A percentile compares a stretch with the other conserved stretches of the same genome.
phyloP scores from a whole-genome alignment of 139 green algal genomes.

The Medakamo hakoo region DNA sequence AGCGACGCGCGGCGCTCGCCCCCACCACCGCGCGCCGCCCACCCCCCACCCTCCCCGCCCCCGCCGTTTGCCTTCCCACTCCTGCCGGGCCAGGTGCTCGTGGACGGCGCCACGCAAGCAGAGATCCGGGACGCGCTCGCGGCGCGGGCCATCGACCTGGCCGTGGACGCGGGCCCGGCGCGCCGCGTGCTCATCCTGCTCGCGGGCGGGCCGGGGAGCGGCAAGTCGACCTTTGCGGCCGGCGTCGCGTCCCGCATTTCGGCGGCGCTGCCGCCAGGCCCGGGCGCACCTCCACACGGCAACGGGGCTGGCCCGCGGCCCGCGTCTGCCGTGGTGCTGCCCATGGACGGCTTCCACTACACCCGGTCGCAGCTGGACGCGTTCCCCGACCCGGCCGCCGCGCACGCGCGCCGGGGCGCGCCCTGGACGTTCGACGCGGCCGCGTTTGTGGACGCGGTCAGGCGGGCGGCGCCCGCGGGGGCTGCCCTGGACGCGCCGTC shows the following conservation, averaged over 20 bases:
- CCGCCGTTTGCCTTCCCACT: no score
- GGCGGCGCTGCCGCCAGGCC: conserved; percentile 9
- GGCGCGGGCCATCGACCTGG: no score
- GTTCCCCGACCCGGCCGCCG: conserved; percentile 46
- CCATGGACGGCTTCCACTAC: conserved; percentile 53
- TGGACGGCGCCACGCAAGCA: no score
- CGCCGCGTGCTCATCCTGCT: conserved; percentile 41
- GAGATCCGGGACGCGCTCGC: no score
- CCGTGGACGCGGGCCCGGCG: no score
- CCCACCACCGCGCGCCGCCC: no score
- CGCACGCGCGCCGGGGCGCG: conserved; percentile 42
- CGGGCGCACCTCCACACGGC: no score
- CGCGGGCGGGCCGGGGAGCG: conserved; percentile 51
- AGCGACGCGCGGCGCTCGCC: no score
- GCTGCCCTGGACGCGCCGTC: conserved; percentile 23
- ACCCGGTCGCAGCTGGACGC: conserved; percentile 57
- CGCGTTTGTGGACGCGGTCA: conserved; percentile 43
- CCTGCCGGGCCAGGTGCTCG: no score
- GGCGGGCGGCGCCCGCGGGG: conserved; percentile 14
- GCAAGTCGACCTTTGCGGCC: conserved; percentile 58
- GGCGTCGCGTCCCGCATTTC: conserved; percentile 35
- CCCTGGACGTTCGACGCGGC: conserved; percentile 71
- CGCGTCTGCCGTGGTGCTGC: neutral
- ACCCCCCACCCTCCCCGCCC: no score
- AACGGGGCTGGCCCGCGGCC: conserved; percentile 27